Base-by-base conservation (phyloP, 1,284 basidiomycete genomes). In the Xerocomus amazonicus region DNA sequence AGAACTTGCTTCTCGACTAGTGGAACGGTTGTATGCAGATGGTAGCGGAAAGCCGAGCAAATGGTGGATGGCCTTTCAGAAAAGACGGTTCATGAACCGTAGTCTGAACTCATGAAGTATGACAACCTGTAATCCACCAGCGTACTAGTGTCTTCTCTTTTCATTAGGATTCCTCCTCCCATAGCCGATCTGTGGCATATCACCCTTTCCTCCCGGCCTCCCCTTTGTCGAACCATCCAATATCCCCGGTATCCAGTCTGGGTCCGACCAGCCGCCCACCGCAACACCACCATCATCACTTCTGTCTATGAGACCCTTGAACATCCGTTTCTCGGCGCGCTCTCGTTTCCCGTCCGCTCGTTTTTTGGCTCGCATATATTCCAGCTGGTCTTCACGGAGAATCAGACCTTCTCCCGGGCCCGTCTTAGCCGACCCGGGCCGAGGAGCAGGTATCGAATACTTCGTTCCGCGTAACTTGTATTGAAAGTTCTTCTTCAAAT, bases 41-140 rank as follows among this genome's bases (percentile, higher is more conserved):
- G 81, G 89, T 43, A 83, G 86, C 4, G 85, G 87, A 51, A 92
- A 89, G 66, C 94, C 97, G 1, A 97, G 90, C 79, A 99, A 99
- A 72, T 99, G 96, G 96, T 99, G 97, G 97, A 93, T 99, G 88
- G 89, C 92, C 33, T 99, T 99, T 83, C 95, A 95, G 73, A 97
- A 96, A 80, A 83, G 94, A 65, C 81, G 89, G 38, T 94, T 94
- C 80, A 93, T 94, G 90, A 90, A 91, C 74, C 87, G 91, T 66
- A 90, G 87, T 66, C 69, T 91, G 64, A 84, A 81, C 52, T 77
- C 76, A 60, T 82, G 73, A 69, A 65, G 29, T 26, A 8, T 17
- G 33, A 27, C 41, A 43, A 16, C 12, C 10, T 56, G 51, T 55
- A 63, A 45, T 56, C 34, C 39, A 49, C 31, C 37, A 34, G 29